These are phyloP conservation scores for Cruciata laevipes DNA, from an alignment of 257 asterid species.

Conservation along the genomic window DNA sequence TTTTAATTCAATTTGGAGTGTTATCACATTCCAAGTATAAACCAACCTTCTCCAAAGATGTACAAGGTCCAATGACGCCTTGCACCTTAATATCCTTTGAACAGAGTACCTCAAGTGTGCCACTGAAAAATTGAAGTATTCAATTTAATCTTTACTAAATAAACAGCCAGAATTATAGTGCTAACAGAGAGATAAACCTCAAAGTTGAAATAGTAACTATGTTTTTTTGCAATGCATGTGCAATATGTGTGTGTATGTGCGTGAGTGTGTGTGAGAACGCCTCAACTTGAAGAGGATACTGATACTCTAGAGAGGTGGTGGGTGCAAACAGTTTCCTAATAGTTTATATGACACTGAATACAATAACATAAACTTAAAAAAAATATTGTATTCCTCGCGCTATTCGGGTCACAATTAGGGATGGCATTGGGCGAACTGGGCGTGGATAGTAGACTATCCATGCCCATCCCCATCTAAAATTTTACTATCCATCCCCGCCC, in stretches of 20 bases:
- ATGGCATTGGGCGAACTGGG: no score
- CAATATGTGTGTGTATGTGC: no score
- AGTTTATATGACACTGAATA: no score
- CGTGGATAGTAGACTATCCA: no score
- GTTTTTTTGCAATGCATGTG: neutral
- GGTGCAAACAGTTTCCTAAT: no score
- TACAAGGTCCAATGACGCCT: no score
- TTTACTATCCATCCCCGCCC: no score
- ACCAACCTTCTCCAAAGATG: no score
- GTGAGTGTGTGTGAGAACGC: neutral
- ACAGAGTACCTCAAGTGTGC: slow-evolving; percentile 82
- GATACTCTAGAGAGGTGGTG: no score
- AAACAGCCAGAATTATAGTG: neutral
- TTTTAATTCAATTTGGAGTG: no score
- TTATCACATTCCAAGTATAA: no score
- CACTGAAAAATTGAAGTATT: slow-evolving; percentile 40
- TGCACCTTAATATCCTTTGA: slow-evolving; percentile 95
- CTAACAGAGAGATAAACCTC: neutral
- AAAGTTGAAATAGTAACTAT: neutral
- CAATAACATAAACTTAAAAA: neutral
- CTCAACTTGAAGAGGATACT: neutral
- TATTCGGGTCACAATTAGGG: neutral
- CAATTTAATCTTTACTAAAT: neutral
- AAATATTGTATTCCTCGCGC: neutral
- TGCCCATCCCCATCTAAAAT: no score